Base-by-base conservation (phyloP, 2,329 filamentous ascomycete genomes). In the Akanthomyces dipterigenus region DNA sequence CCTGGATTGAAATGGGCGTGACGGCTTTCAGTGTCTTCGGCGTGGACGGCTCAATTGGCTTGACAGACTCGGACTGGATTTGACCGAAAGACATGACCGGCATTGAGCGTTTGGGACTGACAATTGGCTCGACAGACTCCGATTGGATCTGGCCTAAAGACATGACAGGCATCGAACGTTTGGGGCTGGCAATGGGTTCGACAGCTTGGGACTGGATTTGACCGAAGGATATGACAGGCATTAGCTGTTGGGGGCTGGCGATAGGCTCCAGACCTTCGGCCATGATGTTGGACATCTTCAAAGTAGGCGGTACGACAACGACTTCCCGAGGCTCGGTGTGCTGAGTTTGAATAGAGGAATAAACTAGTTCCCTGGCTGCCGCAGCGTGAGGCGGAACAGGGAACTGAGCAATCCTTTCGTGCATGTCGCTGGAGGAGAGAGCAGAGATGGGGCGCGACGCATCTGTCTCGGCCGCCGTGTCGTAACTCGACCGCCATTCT, bases 391-490 rank as follows among this genome's bases (percentile, higher is more conserved):
- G 82, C 5, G 83, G 82, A 14, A 79, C 75, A 2, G 82, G 82
- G 73, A 85, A 84, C 65, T 79, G 77, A 18, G 78, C 77, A 54
- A 86, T 72, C 66, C 80, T 82, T 61, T 79, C 76, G 20, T 78
- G 78, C 69, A 84, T 76, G 66, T 85, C 82, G 67, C 80, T 83
- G 65, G 82, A 81, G 2, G 80, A 79, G 48, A 79, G 71, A 3
- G 70, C 70, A 2, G 82, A 83, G n/a, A 77, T 64, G 12, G 79
- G 78, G 48, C 81, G 73, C 20, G 75, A 74, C 31, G 61, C 65
- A 5, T 68, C 66, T 5, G 67, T 65, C 11, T 73, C 70, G 6
- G 65, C 16, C 8, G 60, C 65, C 26, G 5, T 67, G 64, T 16
- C 65, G 63, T 42, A 55, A 62, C 64, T 65, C 40, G 61, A 66